Conservation (phyloP, 331 rosid species). For the Quercus phellos region DNA sequence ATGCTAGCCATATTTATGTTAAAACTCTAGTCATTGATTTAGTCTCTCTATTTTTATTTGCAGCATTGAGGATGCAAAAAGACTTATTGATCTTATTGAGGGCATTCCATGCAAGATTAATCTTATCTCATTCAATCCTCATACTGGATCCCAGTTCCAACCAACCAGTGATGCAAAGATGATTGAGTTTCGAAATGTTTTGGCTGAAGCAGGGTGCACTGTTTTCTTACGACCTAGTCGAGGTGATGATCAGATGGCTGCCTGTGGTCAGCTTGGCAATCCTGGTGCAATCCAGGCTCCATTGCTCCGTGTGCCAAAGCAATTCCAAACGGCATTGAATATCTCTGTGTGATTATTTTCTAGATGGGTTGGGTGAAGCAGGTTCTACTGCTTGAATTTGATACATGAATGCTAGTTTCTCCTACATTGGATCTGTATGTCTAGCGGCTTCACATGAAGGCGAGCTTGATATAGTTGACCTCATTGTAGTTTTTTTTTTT, state of each 20-base stretch:
- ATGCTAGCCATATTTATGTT: background rate
- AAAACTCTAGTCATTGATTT: background rate
- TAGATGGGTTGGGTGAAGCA: background rate
- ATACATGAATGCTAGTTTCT: background rate
- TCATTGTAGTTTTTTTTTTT: background rate
- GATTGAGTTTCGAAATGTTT: slow-evolving; percentile 65
- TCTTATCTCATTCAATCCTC: slow-evolving; percentile 83
- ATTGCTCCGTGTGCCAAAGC: slow-evolving; percentile 66
- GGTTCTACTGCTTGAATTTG: background rate
- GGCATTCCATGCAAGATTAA: slow-evolving; percentile 95
- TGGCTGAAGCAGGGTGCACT: slow-evolving; percentile 58
- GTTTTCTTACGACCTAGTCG: slow-evolving; percentile 73
- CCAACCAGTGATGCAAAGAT: slow-evolving; percentile 74
- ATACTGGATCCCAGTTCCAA: slow-evolving; percentile 72
- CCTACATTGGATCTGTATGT: background rate
- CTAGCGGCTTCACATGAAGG: background rate
- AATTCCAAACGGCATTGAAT: slow-evolving; percentile 55
- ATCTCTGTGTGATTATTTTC: slow-evolving; percentile 28
- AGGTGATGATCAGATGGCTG: slow-evolving; percentile 98
- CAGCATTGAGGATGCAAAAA: slow-evolving; percentile 69
- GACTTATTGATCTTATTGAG: slow-evolving; percentile 66
- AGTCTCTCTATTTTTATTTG: background rate
- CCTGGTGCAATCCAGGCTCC: slow-evolving; percentile 76
- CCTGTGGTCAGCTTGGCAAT: slow-evolving; percentile 92
- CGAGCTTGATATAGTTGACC: background rate